Evolutionary conservation across 352 stramenopile genomes (phyloP), one percentile per base, ranked within the genome.

Genomic region (Pythium grandisporangium): DNA sequence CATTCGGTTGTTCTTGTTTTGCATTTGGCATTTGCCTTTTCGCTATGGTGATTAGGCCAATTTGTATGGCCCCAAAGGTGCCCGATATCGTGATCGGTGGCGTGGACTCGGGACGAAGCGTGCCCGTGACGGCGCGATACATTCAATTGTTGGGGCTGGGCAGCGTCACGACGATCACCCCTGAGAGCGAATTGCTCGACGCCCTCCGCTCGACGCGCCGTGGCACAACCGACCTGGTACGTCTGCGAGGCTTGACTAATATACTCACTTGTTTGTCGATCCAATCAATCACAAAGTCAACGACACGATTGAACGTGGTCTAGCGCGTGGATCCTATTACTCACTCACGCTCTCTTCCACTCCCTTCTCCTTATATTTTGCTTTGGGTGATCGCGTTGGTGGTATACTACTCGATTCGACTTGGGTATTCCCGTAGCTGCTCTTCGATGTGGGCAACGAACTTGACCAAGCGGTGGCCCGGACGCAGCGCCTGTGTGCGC

Each of bases 131-230:
- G n/a, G 73, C 63, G 0, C 66, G 76, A 8, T 89, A 86, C 49
- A 82, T 89, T 22, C 70, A 86, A 20, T 53, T 89, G 12, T 46
- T 89, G 13, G 76, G 74, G 0, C 17, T 90, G 11, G 73, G 72
- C 25, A 74, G 65, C 1, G 70, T 84, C 14, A 24, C 62, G 24
- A 69, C 62, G 14, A 49, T 61, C 0, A 42, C 40, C 6, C 41
- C 55, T 8, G 66, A 83, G 38, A 32, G 36, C 12, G 54, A 60
- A 5, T 48, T 84, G 22, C 61, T 82, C 27, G 42, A 51, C 11
- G 25, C 62, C 7, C 44, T 84, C 19, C 33, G 36, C 5, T 80
- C 70, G 5, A 37, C 55, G 8, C 45, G 56, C 13, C 54, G 56
- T 0, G 37, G 48, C 1, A 49, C 68, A 4, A 64, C 61, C 6